Percentiles rank a stretch among this genome's conserved stretches.
phyloP scores from a whole-genome alignment of 164 flowering plant species.

The Magnolia kwangsiensis region DNA sequence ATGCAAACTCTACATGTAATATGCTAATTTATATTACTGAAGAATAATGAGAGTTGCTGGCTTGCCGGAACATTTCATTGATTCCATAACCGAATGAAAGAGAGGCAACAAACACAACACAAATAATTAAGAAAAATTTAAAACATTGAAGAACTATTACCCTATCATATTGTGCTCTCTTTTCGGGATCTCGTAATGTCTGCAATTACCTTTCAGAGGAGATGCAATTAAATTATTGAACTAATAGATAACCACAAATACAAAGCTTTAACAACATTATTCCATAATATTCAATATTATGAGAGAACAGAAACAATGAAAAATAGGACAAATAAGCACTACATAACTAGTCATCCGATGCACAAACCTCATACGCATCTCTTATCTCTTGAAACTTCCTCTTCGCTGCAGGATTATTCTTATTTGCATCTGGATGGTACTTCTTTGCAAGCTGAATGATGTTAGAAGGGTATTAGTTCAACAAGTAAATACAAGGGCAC shows the following conservation, averaged over 20 bases:
- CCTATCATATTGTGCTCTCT: conserved; percentile 75
- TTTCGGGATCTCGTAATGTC: conserved; percentile 70
- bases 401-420: conserved; percentile 73
- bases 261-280: not conserved
- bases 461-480: not conserved
- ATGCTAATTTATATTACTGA: not conserved
- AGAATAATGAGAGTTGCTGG: not conserved
- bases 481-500: not conserved
- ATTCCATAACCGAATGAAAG: not conserved
- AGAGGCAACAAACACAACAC: not conserved
- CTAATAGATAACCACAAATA: not conserved
- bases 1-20: not conserved
- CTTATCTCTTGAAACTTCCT: conserved; percentile 93
- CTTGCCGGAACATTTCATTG: not conserved
- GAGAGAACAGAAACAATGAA: not conserved
- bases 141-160: conserved; percentile 27
- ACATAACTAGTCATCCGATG: conserved; percentile 3
- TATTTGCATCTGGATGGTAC: conserved; percentile 92
- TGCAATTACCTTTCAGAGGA: conserved; percentile 44
- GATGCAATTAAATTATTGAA: conserved; percentile 10
- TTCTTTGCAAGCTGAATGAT: conserved; percentile 86
- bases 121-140: too few relatives aligned
- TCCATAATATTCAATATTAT: not conserved
- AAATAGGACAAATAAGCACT: not conserved
- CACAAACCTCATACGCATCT: conserved; percentile 88